These are phyloP conservation scores for Acephala macrosclerotiorum DNA, from an alignment of 2,329 filamentous ascomycete genomes.

Conservation along the genomic window DNA sequence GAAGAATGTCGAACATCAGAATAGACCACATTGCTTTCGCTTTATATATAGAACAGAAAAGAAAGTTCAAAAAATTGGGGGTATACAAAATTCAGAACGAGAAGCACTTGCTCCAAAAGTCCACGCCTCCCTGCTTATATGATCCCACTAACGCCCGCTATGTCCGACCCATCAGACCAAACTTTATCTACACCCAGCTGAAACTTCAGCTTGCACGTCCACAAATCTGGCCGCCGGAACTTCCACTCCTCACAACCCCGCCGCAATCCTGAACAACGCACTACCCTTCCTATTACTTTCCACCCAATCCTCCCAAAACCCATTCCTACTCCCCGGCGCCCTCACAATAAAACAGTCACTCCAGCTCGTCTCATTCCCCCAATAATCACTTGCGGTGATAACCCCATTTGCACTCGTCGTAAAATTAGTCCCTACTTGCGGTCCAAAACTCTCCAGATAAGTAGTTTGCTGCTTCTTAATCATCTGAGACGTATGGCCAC, in stretches of 20 bases:
- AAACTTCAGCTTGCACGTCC: no score
- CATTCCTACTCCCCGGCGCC: conserved; percentile 5
- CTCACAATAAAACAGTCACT: conserved; percentile 3
- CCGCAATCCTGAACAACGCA: conserved; percentile 2
- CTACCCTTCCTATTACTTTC: neutral
- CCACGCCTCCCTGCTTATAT: no score
- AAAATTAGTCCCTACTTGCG: neutral
- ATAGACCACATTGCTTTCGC: neutral
- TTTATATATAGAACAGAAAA: neutral
- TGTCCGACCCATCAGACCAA: no score
- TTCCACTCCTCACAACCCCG: neutral
- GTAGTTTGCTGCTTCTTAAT: neutral
- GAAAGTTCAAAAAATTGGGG: neutral
- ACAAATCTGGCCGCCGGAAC: no score
- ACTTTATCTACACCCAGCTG: no score
- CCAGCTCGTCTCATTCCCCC: conserved; percentile 10
- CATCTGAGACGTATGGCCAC: conserved; percentile 1
- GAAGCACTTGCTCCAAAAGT: neutral
- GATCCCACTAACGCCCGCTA: no score
- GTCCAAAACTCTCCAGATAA: conserved; percentile 5
- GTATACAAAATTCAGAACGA: neutral
- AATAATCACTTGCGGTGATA: neutral
- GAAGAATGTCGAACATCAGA: neutral
- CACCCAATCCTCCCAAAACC: conserved; percentile 5
- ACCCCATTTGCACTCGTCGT: neutral